Percentiles rank a stretch among this genome's conserved stretches.
These are phyloP conservation scores for Neodidymelliopsis sp. DNA, from an alignment of 2,329 filamentous ascomycete species.

Conservation along the genomic window DNA sequence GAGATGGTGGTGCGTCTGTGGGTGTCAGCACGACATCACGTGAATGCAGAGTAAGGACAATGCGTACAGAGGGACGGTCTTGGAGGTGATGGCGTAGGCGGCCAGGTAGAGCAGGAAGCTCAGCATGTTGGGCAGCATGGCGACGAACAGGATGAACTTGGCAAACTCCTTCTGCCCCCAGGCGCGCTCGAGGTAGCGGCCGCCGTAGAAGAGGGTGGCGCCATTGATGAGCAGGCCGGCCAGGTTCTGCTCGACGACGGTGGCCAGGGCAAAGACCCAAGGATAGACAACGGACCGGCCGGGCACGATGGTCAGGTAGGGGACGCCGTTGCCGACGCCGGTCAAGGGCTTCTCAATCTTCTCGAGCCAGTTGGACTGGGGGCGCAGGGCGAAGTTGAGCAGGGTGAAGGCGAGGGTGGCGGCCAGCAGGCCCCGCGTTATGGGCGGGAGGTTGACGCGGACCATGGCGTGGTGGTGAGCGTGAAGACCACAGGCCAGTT, in stretches of 20 bases:
- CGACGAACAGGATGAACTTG: slow-evolving; percentile 82
- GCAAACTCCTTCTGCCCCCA: slow-evolving; percentile 93
- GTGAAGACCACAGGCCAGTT: no score
- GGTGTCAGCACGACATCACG: slow-evolving; percentile 21
- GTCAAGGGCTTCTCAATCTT: slow-evolving; percentile 53
- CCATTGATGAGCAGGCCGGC: slow-evolving; percentile 82
- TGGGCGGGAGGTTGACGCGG: slow-evolving; percentile 89
- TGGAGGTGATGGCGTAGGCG: slow-evolving; percentile 74
- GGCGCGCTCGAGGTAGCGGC: slow-evolving; percentile 91
- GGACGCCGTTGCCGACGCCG: slow-evolving; percentile 69
- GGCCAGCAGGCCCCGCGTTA: slow-evolving; percentile 83
- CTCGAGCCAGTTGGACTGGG: slow-evolving; percentile 52
- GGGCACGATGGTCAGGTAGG: slow-evolving; percentile 88
- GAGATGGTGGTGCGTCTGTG: slow-evolving; percentile 77
- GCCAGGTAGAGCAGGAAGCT: slow-evolving; percentile 76
- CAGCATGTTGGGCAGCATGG: slow-evolving; percentile 80
- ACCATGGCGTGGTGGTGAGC: slow-evolving; percentile 61
- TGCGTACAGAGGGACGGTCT: slow-evolving; percentile 73
- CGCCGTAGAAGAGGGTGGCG: slow-evolving; percentile 86
- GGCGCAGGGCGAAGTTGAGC: slow-evolving; percentile 78
- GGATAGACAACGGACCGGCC: slow-evolving; percentile 85
- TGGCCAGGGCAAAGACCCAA: slow-evolving; percentile 88
- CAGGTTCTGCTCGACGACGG: slow-evolving; percentile 91
- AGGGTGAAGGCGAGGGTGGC: slow-evolving; percentile 78
- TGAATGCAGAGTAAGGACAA: background rate